Evolutionary conservation across 208 protist genomes (phyloP).

Genomic region (Blastocrithidia nonstop): DNA sequence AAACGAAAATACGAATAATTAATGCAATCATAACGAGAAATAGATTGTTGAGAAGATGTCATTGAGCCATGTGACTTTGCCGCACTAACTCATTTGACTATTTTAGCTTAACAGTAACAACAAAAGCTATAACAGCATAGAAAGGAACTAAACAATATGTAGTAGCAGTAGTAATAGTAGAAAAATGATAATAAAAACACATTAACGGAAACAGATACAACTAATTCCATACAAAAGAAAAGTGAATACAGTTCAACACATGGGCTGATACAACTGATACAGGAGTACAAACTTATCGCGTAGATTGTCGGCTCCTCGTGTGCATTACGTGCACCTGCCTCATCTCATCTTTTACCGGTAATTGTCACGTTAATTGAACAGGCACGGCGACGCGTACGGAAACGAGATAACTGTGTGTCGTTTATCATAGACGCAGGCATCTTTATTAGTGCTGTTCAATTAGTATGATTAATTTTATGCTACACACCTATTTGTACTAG

Average conservation of each 20-base stretch:
- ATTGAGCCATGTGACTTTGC: too few species aligned
- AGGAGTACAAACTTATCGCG: constrained; percentile 70
- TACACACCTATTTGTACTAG: too few species aligned
- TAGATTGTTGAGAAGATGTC: too few species aligned
- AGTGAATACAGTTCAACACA: constrained; percentile 35
- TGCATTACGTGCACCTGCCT: constrained; percentile 48
- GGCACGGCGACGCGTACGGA: constrained; percentile 61
- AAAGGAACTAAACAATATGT: background rate
- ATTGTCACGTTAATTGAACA: constrained; percentile 70
- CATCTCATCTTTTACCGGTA: constrained; percentile 65
- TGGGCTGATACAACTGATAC: constrained; percentile 51
- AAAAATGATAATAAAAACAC: too few species aligned
- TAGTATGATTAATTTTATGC: constrained; percentile 23
- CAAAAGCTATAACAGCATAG: background rate
- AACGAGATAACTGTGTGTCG: constrained; percentile 68
- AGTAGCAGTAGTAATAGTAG: background rate
- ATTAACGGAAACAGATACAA: too few species aligned
- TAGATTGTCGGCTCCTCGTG: constrained; percentile 76
- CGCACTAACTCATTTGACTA: too few species aligned
- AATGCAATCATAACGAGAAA: too few species aligned
- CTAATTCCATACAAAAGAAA: too few species aligned
- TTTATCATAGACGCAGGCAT: constrained; percentile 76
- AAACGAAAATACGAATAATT: too few species aligned
- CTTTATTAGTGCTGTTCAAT: constrained; percentile 51
- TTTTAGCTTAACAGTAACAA: too few species aligned